phyloP scores from a whole-genome alignment of 176 grass and related monocot genomes.

The Poa annua region DNA sequence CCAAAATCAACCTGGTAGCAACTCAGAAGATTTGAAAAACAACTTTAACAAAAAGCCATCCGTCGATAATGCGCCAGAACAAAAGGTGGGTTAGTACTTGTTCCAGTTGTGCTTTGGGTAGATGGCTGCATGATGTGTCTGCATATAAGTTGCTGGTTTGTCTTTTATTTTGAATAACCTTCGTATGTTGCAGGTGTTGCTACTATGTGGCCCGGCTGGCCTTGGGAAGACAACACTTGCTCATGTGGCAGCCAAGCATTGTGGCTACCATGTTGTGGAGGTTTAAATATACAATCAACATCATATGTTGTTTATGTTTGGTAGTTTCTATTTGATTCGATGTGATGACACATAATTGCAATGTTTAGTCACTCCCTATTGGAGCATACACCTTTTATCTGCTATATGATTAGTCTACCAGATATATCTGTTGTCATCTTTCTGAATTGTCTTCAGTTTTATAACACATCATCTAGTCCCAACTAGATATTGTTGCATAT shows the following conservation, averaged over 20 bases:
- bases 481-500: constrained; percentile 4
- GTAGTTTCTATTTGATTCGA: neutral
- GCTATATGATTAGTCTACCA: constrained; percentile 11
- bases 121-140: constrained; percentile 8
- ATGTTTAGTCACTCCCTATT: neutral
- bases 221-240: constrained; percentile 97
- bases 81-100: constrained; percentile 59
- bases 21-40: constrained; percentile 38
- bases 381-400: constrained; percentile 6
- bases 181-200: constrained; percentile 69
- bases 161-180: constrained; percentile 25
- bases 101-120: constrained; percentile 11
- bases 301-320: constrained; percentile 20
- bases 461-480: constrained; percentile 9
- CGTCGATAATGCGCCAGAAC: constrained; percentile 62
- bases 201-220: constrained; percentile 92
- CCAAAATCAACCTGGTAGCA: constrained; percentile 47
- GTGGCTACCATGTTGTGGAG: constrained; percentile 96
- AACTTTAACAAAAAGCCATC: constrained; percentile 57
- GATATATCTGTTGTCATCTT: constrained; percentile 35
- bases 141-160: neutral
- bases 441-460: constrained; percentile 25
- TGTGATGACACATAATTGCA: constrained; percentile 14
- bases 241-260: constrained; percentile 88
- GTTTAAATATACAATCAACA: constrained; percentile 50